Conservation (phyloP, 73 alveolate genomes). For the Tetrahymena elliotti region DNA sequence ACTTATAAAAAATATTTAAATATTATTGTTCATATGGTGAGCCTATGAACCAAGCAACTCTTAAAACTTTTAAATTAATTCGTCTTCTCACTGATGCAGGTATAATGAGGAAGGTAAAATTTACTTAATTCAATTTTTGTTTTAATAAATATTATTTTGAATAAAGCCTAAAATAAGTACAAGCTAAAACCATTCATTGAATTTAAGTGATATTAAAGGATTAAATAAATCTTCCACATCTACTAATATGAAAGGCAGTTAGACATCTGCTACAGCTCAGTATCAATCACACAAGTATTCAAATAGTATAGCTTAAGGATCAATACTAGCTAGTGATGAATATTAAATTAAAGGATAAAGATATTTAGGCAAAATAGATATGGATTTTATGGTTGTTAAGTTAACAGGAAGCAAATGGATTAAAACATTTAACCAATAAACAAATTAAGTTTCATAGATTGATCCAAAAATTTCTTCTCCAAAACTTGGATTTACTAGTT, state of each 20-base stretch:
- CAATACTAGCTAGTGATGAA: not conserved
- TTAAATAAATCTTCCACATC: not conserved
- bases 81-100: not conserved
- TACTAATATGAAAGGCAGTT: not conserved
- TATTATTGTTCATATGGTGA: not conserved
- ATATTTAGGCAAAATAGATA: not conserved
- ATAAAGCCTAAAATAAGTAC: not conserved
- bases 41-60: not conserved
- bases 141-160: not conserved
- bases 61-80: not conserved
- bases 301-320: not conserved
- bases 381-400: not conserved
- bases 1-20: not conserved
- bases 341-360: not conserved
- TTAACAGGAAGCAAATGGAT: not conserved
- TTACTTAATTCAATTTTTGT: not conserved
- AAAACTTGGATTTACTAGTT: not conserved
- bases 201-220: not conserved
- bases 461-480: not conserved
- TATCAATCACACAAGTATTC: not conserved
- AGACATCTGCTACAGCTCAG: not conserved
- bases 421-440: not conserved
- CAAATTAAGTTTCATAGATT: not conserved
- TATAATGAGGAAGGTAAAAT: not conserved
- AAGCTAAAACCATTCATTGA: not conserved